Base-by-base conservation (phyloP, 495 filamentous ascomycete genomes). In the Cenococcum geophilum region DNA sequence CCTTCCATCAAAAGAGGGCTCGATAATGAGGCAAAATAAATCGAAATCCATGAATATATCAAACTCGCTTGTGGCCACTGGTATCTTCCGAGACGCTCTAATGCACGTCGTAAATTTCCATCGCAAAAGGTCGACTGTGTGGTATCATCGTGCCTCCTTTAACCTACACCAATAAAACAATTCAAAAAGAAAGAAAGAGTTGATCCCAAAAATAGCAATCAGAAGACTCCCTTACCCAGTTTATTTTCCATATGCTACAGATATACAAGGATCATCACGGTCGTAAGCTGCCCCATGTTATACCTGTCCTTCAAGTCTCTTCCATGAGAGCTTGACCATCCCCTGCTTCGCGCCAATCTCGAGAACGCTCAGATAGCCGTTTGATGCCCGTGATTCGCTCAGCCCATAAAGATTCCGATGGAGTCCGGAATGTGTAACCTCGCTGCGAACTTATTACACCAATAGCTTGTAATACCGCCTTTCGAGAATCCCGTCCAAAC, bases 391-490 rank as follows among this genome's bases (percentile, higher is more conserved):
- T 73, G 42, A 97, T 84, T 23, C 92, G 79, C 18, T 83, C 83
- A 0, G 91, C 89, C 91, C 89, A 96, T 48, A 95, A 79, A 23
- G 83, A 83, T 74, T 97, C 92, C 9, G 89, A 83, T 0, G 88
- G 82, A 1, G 90, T 92, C 11, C 93, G 86, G 82, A 91, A 97
- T 6, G 93, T 97, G 73, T 92, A 96, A 8, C 86, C 95, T 20
- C 93, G 83, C 73, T 99, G 93, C 6, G 88, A 92, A 64, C 89
- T 92, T 66, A 97, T 96, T 50, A 97, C 91, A 37, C 93, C 93
- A 63, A 99, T 97, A 25, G 89, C 89, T 71, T 99, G 95, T 16
- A 99, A 79, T 1, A 99, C 92, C 12, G 92, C 89, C 75, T 99
- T 99, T 67, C 93, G 82, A 36, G 88, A 91, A 72, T 99, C 93